phyloP scores from a whole-genome alignment of 2,329 filamentous ascomycete genomes.

The Penicillium paneum region DNA sequence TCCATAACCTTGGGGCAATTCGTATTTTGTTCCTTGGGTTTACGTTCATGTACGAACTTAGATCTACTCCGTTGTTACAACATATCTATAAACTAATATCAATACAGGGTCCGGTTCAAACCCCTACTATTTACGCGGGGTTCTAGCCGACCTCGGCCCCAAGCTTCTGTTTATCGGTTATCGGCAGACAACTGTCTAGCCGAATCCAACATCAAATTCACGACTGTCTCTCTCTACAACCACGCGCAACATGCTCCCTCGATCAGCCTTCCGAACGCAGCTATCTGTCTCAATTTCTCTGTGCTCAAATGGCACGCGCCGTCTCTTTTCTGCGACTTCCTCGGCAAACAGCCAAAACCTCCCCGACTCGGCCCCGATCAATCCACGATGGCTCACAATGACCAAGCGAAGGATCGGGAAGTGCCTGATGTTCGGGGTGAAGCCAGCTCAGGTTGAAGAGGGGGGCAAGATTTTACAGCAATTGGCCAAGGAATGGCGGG shows the following conservation, averaged over 20 bases:
- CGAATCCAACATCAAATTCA: background rate
- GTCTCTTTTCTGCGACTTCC: constrained; percentile 22
- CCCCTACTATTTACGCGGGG: constrained; percentile 11
- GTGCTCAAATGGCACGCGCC: constrained; percentile 5
- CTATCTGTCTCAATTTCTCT: constrained; percentile 14
- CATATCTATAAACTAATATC: background rate
- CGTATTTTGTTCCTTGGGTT: no score
- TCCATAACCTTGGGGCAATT: background rate
- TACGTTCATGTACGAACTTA: no score
- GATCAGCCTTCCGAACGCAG: constrained; percentile 18
- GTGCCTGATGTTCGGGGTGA: constrained; percentile 71
- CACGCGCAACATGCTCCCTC: constrained; percentile 24
- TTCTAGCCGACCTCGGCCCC: constrained; percentile 17
- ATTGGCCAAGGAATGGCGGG: constrained; percentile 66
- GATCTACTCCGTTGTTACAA: no score
- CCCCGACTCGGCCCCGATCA: constrained; percentile 24
- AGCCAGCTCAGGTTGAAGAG: constrained; percentile 54
- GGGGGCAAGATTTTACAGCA: constrained; percentile 59
- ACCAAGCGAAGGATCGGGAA: constrained; percentile 66
- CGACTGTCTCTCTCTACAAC: constrained; percentile 8
- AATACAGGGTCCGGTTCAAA: background rate
- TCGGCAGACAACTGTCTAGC: background rate
- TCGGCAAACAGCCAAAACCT: constrained; percentile 14
- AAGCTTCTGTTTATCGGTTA: constrained; percentile 13
- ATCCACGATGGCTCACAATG: constrained; percentile 67